These are phyloP conservation scores for Tympanopsis confertula DNA, from an alignment of 2,329 filamentous ascomycete species.

Conservation along the genomic window DNA sequence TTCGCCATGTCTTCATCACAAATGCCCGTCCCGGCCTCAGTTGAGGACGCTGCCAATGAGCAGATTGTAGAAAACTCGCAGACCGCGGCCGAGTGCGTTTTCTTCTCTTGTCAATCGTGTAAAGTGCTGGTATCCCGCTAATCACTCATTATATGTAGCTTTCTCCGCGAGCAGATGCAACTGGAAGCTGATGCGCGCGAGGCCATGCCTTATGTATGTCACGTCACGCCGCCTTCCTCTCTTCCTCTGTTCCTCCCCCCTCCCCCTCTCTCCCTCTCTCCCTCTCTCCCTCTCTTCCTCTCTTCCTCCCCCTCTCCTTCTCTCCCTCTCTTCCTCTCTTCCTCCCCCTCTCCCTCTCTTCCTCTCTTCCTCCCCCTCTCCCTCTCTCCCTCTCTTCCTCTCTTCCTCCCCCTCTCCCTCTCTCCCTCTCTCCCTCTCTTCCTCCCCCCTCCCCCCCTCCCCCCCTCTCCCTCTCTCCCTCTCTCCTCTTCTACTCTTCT, in stretches of 20 bases:
- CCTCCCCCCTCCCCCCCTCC: not conserved
- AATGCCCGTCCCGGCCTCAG: no score
- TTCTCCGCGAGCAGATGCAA: slow-evolving; percentile 77
- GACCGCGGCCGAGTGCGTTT: slow-evolving; percentile 56
- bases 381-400: not conserved
- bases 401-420: slow-evolving; percentile 5
- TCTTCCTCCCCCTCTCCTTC: no score
- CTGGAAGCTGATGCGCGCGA: slow-evolving; percentile 93
- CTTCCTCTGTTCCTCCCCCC: no score
- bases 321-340: no score
- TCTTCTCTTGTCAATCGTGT: slow-evolving; percentile 1
- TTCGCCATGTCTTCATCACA: no score
- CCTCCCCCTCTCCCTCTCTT: no score
- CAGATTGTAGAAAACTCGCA: slow-evolving; percentile 60
- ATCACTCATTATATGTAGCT: slow-evolving; percentile 36
- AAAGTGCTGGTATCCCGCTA: not conserved
- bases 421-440: slow-evolving; percentile 3
- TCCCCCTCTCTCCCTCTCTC: no score
- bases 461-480: no score
- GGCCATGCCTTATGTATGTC: slow-evolving; percentile 74
- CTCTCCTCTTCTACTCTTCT: no score
- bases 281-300: no score
- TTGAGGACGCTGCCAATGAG: no score
- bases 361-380: no score
- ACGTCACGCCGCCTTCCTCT: not conserved